Evolutionary conservation across 106 monocot species (phyloP).

Genomic region (Allium fistulosum): DNA sequence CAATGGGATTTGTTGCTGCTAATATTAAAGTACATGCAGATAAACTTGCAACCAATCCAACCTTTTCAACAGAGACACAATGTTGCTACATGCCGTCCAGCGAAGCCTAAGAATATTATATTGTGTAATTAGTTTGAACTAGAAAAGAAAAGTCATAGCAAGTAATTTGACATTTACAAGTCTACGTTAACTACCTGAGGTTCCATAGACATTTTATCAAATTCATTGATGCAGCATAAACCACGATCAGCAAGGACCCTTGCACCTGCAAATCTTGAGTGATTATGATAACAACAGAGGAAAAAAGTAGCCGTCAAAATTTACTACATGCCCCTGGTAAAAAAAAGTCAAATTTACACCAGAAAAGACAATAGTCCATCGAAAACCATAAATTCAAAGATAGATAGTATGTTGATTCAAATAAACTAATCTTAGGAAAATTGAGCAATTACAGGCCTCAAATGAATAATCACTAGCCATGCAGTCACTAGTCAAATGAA

Average conservation of each 20-base stretch:
- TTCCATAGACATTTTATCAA: slow-evolving; percentile 98
- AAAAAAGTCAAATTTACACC: too few species aligned
- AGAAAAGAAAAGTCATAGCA: too few species aligned
- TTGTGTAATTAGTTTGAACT: not conserved
- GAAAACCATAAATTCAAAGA: too few species aligned
- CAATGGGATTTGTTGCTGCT: slow-evolving; percentile 97
- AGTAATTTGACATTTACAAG: not conserved
- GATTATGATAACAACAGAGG: not conserved
- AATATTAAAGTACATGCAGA: slow-evolving; percentile 88
- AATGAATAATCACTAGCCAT: slow-evolving; percentile 98
- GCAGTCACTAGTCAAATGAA: too few species aligned
- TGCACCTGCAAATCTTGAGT: slow-evolving; percentile 47
- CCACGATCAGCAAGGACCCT: slow-evolving; percentile 99
- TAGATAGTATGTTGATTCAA: too few species aligned
- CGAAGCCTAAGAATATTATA: slow-evolving; percentile 47
- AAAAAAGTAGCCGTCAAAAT: too few species aligned
- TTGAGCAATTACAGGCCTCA: slow-evolving; percentile 66
- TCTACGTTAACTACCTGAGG: slow-evolving; percentile 54
- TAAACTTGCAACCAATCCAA: slow-evolving; percentile 94
- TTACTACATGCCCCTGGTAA: too few species aligned
- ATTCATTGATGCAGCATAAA: slow-evolving; percentile 96
- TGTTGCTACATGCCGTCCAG: slow-evolving; percentile 99
- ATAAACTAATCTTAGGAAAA: too few species aligned
- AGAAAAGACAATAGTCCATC: too few species aligned
- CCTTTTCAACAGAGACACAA: slow-evolving; percentile 96